Percentiles rank a stretch among this genome's conserved stretches.
Conservation (phyloP, 805 yeast genomes). For the Lipomyces kockii region DNA sequence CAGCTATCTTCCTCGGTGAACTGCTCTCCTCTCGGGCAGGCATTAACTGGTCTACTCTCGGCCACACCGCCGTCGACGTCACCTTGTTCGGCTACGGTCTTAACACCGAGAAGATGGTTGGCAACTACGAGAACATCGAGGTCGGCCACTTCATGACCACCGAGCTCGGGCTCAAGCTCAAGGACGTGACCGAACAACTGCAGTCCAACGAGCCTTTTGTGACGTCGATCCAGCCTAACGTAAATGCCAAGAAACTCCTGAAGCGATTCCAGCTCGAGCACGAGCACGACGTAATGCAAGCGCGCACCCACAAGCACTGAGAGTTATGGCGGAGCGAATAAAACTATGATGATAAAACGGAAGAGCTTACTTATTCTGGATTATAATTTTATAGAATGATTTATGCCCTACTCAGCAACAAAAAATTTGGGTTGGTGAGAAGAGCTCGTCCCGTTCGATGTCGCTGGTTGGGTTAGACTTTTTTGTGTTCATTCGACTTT, state of each 20-base stretch:
- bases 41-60: constrained; percentile 96
- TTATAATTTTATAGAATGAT: background rate
- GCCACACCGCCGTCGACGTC: constrained; percentile 95
- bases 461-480: background rate
- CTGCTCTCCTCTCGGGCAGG: constrained; percentile 82
- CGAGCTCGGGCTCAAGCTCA: constrained; percentile 48
- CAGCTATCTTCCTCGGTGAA: constrained; percentile 57
- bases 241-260: constrained; percentile 13
- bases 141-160: constrained; percentile 74
- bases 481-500: background rate
- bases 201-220: constrained; percentile 35
- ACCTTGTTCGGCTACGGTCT: constrained; percentile 84
- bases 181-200: constrained; percentile 41
- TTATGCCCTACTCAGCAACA: background rate
- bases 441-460: background rate
- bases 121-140: constrained; percentile 86
- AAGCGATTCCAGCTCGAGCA: constrained; percentile 28
- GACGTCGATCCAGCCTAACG: constrained; percentile 26
- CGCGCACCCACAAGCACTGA: constrained; percentile 23
- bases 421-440: background rate
- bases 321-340: background rate
- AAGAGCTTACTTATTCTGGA: background rate
- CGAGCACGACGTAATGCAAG: constrained; percentile 31
- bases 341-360: background rate
- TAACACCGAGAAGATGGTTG: constrained; percentile 60